Conservation (phyloP, 495 filamentous ascomycete genomes). For the Xeromyces bisporus region DNA sequence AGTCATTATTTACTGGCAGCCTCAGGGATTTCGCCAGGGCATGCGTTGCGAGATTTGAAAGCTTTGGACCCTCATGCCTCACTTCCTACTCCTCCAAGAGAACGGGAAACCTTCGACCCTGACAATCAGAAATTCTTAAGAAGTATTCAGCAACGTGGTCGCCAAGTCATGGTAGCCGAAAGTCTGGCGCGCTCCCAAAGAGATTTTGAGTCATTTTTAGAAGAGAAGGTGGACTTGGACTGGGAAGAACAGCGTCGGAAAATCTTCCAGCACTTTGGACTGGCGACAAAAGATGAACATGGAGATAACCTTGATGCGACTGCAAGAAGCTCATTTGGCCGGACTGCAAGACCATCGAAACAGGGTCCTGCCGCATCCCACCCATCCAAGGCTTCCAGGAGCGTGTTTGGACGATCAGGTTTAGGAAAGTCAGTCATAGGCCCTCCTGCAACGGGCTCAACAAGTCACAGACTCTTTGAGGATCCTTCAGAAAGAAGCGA, state of each 20-base stretch:
- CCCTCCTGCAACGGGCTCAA: constrained; percentile 41
- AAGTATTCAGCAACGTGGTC: constrained; percentile 75
- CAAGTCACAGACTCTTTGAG: constrained; percentile 40
- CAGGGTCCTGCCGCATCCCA: constrained; percentile 11
- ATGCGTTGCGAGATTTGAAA: constrained; percentile 62
- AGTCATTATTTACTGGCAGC: constrained; percentile 75
- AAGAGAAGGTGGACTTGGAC: constrained; percentile 85
- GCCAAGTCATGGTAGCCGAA: constrained; percentile 77
- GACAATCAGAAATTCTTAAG: constrained; percentile 71
- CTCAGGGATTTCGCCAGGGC: constrained; percentile 68
- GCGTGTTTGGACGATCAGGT: constrained; percentile 54
- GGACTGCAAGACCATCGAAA: constrained; percentile 31
- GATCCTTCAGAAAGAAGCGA: constrained; percentile 43
- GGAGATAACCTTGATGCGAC: constrained; percentile 19
- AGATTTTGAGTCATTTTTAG: constrained; percentile 83
- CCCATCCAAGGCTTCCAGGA: constrained; percentile 28
- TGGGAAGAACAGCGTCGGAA: constrained; percentile 85
- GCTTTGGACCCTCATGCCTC: constrained; percentile 32
- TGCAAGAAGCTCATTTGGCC: constrained; percentile 40
- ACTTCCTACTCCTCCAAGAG: constrained; percentile 24
- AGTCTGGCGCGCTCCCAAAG: constrained; percentile 68
- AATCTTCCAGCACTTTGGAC: constrained; percentile 92
- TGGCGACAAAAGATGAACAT: constrained; percentile 44
- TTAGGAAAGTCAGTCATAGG: constrained; percentile 75
- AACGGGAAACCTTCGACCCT: constrained; percentile 39